Evolutionary conservation across 495 filamentous ascomycete species (phyloP).

Genomic region (Tuber brumale): DNA sequence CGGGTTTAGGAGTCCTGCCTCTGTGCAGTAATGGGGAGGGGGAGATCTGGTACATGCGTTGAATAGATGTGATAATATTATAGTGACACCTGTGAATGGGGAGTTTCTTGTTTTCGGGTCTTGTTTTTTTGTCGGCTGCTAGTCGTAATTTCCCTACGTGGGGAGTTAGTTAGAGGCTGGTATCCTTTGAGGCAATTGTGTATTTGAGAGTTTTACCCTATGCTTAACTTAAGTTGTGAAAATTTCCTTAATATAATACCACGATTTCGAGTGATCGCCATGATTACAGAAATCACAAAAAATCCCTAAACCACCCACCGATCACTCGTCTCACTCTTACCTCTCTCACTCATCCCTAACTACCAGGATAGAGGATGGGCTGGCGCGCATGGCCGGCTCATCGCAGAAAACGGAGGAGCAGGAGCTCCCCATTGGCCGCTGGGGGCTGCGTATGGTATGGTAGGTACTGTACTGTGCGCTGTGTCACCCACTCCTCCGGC

Average conservation of each 20-base stretch:
- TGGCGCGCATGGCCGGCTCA: not conserved
- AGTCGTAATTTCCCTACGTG: not conserved
- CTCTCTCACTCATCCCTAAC: not conserved
- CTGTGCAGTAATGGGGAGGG: not conserved
- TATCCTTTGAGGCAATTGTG: not conserved
- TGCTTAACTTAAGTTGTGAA: not conserved
- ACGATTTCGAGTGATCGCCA: not conserved
- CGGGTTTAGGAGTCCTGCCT: constrained; percentile 25
- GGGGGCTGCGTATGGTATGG: no score
- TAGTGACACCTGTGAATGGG: not conserved
- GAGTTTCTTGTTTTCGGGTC: not conserved
- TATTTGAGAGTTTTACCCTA: not conserved
- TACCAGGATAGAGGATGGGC: not conserved
- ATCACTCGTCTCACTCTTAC: not conserved
- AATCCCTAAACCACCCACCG: not conserved
- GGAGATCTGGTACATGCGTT: not conserved
- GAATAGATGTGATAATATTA: not conserved
- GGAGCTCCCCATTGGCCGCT: not conserved
- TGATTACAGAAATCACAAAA: not conserved
- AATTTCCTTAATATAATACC: not conserved
- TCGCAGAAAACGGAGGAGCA: not conserved
- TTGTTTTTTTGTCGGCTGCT: not conserved
- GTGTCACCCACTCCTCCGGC: not conserved
- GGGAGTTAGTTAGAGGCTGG: not conserved
- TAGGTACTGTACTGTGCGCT: no score